phyloP scores from a whole-genome alignment of 73 alveolate genomes.

The Paramecium biaurelia region DNA sequence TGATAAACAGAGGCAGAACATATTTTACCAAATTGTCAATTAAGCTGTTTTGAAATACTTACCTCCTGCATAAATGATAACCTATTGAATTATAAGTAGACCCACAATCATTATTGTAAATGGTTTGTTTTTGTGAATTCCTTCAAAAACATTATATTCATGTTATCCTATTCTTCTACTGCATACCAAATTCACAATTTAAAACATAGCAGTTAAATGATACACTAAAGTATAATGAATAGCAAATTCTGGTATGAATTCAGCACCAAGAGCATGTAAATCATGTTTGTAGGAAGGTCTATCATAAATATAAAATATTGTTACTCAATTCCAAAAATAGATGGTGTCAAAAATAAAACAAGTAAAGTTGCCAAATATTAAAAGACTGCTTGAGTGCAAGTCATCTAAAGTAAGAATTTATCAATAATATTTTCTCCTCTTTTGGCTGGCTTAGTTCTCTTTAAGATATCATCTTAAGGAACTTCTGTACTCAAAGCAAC shows the following conservation, averaged over 20 bases:
- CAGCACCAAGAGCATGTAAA: neutral
- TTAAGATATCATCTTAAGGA: neutral
- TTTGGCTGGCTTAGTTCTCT: neutral
- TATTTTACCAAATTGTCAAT: neutral
- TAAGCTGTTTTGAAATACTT: slow-evolving; percentile 36
- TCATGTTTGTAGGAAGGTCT: slow-evolving; percentile 28
- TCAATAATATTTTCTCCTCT: neutral
- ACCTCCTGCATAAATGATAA: slow-evolving; percentile 23
- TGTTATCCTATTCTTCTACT: slow-evolving; percentile 40
- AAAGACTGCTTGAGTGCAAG: neutral
- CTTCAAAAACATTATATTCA: slow-evolving; percentile 34
- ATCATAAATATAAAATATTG: neutral
- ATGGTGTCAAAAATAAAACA: neutral
- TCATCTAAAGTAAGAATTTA: neutral
- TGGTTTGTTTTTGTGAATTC: slow-evolving; percentile 35
- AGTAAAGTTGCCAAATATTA: neutral
- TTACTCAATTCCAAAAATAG: slow-evolving; percentile 37
- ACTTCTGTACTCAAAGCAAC: slow-evolving; percentile 24
- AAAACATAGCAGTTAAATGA: slow-evolving; percentile 46
- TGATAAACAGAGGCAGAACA: neutral
- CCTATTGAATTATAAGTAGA: neutral
- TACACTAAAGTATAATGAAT: slow-evolving; percentile 36
- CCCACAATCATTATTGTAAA: slow-evolving; percentile 23
- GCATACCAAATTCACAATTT: neutral
- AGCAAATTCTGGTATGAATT: slow-evolving; percentile 25